These are phyloP conservation scores for Tulasnella sp. DNA, from an alignment of 768 basidiomycete genomes.

Conservation along the genomic window DNA sequence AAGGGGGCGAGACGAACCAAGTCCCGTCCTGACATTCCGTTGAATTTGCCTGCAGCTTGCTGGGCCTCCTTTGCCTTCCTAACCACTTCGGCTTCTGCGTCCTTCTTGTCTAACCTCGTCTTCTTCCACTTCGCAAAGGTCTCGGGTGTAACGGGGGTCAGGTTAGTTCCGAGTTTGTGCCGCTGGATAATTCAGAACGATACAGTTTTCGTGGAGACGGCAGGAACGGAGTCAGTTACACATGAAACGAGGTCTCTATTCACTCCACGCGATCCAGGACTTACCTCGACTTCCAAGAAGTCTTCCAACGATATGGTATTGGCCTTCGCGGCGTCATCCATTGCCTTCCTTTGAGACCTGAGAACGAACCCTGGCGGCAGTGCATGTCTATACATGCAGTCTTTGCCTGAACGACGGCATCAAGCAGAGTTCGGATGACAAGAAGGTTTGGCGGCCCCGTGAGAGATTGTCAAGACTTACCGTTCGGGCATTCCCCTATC, in stretches of 20 bases:
- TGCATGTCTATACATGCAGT: constrained; percentile 90
- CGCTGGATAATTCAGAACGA: constrained; percentile 38
- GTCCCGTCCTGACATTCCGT: constrained; percentile 92
- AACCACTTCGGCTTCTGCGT: constrained; percentile 71
- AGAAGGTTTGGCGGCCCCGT: background rate
- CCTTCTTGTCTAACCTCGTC: constrained; percentile 90
- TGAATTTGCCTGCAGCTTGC: constrained; percentile 75
- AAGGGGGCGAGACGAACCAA: constrained; percentile 42
- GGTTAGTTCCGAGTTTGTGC: constrained; percentile 80
- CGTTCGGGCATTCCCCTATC: constrained; percentile 61
- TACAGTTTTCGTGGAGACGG: background rate
- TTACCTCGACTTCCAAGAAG: constrained; percentile 92
- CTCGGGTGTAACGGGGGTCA: constrained; percentile 91
- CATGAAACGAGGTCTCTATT: background rate
- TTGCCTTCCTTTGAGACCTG: constrained; percentile 85
- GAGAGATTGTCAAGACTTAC: constrained; percentile 22
- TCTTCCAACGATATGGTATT: constrained; percentile 88
- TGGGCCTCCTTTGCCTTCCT: constrained; percentile 75
- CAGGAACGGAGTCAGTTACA: background rate
- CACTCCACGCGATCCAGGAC: background rate
- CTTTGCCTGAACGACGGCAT: constrained; percentile 30
- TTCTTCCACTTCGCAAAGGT: constrained; percentile 91
- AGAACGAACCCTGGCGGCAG: constrained; percentile 93
- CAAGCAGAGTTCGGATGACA: background rate
- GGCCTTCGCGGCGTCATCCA: constrained; percentile 82